Conservation (phyloP, 2,329 filamentous ascomycete genomes). For the Diaporthe sp. region DNA sequence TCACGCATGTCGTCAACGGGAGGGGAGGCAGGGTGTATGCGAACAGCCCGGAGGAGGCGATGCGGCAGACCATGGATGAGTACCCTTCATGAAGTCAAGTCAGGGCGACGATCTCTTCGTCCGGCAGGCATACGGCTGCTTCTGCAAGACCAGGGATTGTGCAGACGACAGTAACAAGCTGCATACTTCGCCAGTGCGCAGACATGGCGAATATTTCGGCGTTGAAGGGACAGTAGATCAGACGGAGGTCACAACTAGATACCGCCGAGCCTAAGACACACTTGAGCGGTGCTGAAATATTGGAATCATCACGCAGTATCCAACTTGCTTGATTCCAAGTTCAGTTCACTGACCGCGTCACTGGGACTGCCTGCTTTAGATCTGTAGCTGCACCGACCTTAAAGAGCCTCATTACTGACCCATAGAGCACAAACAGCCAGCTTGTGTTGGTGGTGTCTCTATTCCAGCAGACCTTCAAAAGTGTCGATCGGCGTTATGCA, state of each 20-base stretch:
- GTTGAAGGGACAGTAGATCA: background rate
- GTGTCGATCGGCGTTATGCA: background rate
- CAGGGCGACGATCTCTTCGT: background rate
- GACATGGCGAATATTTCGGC: background rate
- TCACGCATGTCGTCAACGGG: slow-evolving; percentile 45
- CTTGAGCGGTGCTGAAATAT: background rate
- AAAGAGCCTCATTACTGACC: background rate
- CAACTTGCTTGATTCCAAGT: background rate
- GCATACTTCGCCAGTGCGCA: background rate
- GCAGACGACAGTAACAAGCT: background rate
- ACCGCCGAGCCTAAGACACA: background rate
- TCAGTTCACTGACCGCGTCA: background rate
- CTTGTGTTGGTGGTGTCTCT: background rate
- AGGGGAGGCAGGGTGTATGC: slow-evolving; percentile 42
- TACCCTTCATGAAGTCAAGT: slow-evolving; percentile 31
- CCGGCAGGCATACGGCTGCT: background rate
- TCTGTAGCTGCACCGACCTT: background rate
- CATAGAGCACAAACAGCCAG: background rate
- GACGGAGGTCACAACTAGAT: background rate
- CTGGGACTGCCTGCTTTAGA: background rate
- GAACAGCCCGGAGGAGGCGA: slow-evolving; percentile 43
- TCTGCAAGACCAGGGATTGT: background rate
- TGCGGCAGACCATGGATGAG: slow-evolving; percentile 45
- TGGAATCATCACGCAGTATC: background rate
- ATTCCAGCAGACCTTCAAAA: no score